Conservation (phyloP, 139 green algal genomes). For the Tetraselmis chui region DNA sequence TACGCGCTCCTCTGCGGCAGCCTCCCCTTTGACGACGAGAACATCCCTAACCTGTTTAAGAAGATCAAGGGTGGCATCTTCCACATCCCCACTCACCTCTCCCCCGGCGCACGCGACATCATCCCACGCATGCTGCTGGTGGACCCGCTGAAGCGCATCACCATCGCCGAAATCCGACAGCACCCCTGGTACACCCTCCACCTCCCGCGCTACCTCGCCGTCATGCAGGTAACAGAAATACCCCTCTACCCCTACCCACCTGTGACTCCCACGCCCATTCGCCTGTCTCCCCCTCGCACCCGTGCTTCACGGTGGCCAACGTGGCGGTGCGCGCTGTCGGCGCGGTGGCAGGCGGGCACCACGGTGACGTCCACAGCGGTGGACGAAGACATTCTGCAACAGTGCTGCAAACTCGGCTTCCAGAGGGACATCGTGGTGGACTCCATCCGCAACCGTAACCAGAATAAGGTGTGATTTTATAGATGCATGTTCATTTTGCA, state of each 20-base stretch:
- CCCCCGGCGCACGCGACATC: slow-evolving; percentile 84
- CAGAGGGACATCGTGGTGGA: slow-evolving; percentile 59
- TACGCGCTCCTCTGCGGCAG: slow-evolving; percentile 97
- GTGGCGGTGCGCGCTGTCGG: not conserved
- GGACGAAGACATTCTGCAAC: slow-evolving; percentile 73
- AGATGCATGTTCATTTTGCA: slow-evolving; percentile 4
- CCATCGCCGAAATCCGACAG: slow-evolving; percentile 92
- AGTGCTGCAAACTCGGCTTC: slow-evolving; percentile 68
- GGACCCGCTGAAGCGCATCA: slow-evolving; percentile 98
- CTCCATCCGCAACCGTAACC: slow-evolving; percentile 49
- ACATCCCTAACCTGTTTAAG: slow-evolving; percentile 99
- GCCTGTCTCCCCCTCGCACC: no score
- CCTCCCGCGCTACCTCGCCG: slow-evolving; percentile 92
- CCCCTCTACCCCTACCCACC: no score
- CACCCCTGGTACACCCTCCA: slow-evolving; percentile 94
- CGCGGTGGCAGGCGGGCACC: slow-evolving; percentile 39
- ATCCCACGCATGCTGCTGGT: slow-evolving; percentile 98
- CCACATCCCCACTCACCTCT: slow-evolving; percentile 91
- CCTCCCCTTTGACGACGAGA: slow-evolving; percentile 99
- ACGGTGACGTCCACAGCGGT: slow-evolving; percentile 35
- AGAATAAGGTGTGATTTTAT: slow-evolving; percentile 70
- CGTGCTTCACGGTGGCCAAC: slow-evolving; percentile 12
- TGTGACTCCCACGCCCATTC: no score
- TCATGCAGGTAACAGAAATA: slow-evolving; percentile 74
- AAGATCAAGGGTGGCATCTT: slow-evolving; percentile 99